Base-by-base conservation (phyloP, 345 rosid genomes). In the Camelina hispida region DNA sequence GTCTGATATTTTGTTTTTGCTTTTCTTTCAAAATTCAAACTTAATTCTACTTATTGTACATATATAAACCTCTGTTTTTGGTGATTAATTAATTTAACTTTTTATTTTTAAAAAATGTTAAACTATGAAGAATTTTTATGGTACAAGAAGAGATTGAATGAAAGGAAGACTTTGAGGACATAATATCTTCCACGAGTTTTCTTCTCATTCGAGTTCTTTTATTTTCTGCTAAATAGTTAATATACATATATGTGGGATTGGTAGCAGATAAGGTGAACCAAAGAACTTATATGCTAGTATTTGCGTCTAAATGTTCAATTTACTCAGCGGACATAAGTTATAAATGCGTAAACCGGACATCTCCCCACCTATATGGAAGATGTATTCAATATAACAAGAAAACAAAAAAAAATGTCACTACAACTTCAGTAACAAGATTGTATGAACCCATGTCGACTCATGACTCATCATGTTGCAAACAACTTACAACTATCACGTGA, bases 371-470 rank as follows among this genome's bases (percentile, higher is more conserved):
- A 15, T 14, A 30, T 30, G 37, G 60, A 56, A 30, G 61, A 28
- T 15, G 18, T 55, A 55, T 25, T 55, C 60, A 55, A 55, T 55
- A 51, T 51, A 11, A 18, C 4, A 44, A 14, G 7, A 46, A 25
- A 25, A 25, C 28, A 25, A 25, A 25, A 25, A 25, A 25, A 16
- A 16, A 47, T 7, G 11, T 22, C 34, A 7, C 37, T 55, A 28
- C 38, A 55, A 7, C 14, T 56, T 56, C 37, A 15, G 15, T 15
- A 56, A 30, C 61, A 40, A 56, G 61, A 56, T 56, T 56, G 40
- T 28, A 55, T 55, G 37, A 25, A 55, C 60, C 60, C 18, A 28
- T 56, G 61, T 56, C 20, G 12, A 56, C 38, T 14, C 60, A 55
- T 55, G 37, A 55, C 60, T 28, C 10, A 15, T 55, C 17, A 28